phyloP scores from a whole-genome alignment of 352 stramenopile genomes.

The Blastocystis sp. region DNA sequence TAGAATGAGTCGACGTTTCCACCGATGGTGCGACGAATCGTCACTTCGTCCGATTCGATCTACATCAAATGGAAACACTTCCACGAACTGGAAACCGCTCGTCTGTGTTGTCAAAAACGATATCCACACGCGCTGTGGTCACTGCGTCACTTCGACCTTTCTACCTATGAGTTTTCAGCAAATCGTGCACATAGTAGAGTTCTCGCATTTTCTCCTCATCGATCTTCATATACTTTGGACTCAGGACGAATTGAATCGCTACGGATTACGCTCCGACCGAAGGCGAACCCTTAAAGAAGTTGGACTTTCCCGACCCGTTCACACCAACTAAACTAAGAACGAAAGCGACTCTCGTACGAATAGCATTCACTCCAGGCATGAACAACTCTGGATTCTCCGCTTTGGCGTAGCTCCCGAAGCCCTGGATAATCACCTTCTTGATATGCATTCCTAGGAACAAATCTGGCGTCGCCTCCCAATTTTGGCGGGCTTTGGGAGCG shows the following conservation, averaged over 20 bases:
- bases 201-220: constrained; percentile 78
- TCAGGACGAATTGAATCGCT: constrained; percentile 93
- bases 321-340: constrained; percentile 71
- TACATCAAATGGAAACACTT: not conserved
- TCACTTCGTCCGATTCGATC: constrained; percentile 79
- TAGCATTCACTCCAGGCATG: constrained; percentile 77
- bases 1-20: constrained; percentile 99
- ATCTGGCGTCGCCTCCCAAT: not conserved
- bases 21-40: constrained; percentile 90
- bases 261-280: not conserved
- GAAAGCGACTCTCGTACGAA: constrained; percentile 61
- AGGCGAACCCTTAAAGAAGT: constrained; percentile 82
- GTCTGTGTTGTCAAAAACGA: constrained; percentile 98
- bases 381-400: constrained; percentile 69
- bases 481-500: constrained; percentile 26
- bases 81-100: constrained; percentile 70
- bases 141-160: constrained; percentile 76
- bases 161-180: constrained; percentile 42
- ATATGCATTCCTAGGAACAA: constrained; percentile 78
- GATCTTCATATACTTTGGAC: constrained; percentile 75
- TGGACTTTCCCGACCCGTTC: constrained; percentile 80
- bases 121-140: constrained; percentile 92
- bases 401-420: constrained; percentile 84
- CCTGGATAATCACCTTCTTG: constrained; percentile 83
- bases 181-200: constrained; percentile 80